Base-by-base conservation (phyloP, 164 flowering plant species). In the Nymphaea colorata region DNA sequence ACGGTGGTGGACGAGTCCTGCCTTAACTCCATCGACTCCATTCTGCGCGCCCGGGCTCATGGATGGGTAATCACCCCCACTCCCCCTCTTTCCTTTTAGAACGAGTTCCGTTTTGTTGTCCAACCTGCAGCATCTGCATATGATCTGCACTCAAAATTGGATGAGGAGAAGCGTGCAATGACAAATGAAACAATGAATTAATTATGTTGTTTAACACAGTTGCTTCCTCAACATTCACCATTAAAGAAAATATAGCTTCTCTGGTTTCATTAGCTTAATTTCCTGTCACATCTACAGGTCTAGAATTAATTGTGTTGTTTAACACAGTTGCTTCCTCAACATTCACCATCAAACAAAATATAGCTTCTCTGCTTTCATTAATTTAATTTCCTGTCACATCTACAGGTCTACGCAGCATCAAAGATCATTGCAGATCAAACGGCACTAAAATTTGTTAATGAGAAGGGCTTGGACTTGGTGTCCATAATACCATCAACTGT, bases 401-500 rank as follows among this genome's bases (percentile, higher is more conserved):
- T 25, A 25, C 36, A 25, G 53, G 53, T 45, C 7, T 45, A 45
- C 53, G 53, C 5, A 10, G 53, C 87, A 15, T 82, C 90, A 57
- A 90, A 90, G 85, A 81, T 81, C 76, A 64, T 82, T 16, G 71
- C 90, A 47, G 96, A 90, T 72, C 81, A 83, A 70, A 85, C 91
- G 41, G 93, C 96, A 11, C 82, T 85, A 65, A 66, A 69, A 42
- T 90, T 79, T 78, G 87, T 88, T n/a, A 67, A 72, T 11, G 85
- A 83, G 65, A 83, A 82, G 41, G 80, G 77, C 3, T 79, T 90
- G 42, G 83, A 90, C 75, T 79, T 90, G 69, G 82, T 90, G 16
- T 83, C 93, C 6, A 72, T 86, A 4, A 83, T 86, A 57, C 81
- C 91, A 53, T 67, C 84, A 11, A 85, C 93, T 4, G 91, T 86